These are phyloP conservation scores for Nasturtium officinale DNA, from an alignment of 345 rosid genomes.

Conservation along the genomic window DNA sequence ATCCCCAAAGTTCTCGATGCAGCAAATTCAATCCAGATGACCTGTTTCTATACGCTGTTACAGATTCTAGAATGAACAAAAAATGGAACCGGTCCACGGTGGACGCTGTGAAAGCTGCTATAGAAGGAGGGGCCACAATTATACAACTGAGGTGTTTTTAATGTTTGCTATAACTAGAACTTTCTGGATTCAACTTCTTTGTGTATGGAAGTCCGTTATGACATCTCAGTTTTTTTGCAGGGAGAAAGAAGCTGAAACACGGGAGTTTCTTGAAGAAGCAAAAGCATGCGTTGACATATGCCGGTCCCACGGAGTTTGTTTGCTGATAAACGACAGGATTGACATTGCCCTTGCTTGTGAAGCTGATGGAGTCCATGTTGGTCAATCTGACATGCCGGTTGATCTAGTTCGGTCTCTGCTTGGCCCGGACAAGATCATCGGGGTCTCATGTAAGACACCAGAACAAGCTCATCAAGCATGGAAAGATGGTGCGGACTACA, in stretches of 20 bases:
- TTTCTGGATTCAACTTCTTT: conserved; percentile 17
- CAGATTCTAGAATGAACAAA: conserved; percentile 79
- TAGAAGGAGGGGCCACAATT: conserved; percentile 91
- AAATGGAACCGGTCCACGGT: conserved; percentile 73
- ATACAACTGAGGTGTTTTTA: conserved; percentile 72
- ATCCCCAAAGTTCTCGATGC: conserved; percentile 39
- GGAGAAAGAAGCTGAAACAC: conserved; percentile 74
- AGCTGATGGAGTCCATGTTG: conserved; percentile 91
- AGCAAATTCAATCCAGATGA: conserved; percentile 58
- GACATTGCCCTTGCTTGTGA: conserved; percentile 86
- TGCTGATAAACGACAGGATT: conserved; percentile 81
- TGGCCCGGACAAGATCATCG: conserved; percentile 86
- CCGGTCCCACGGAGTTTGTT: conserved; percentile 54
- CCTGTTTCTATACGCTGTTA: conserved; percentile 84
- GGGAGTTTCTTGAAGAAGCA: conserved; percentile 70
- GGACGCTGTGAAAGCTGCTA: conserved; percentile 71
- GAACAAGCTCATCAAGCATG: conserved; percentile 87
- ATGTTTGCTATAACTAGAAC: conserved; percentile 3
- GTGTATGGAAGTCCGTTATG: not conserved
- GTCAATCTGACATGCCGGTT: conserved; percentile 87
- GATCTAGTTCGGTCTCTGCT: conserved; percentile 63
- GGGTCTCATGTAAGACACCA: conserved; percentile 84
- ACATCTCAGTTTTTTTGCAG: conserved; percentile 45
- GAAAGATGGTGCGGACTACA: conserved; percentile 87
- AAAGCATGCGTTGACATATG: conserved; percentile 69